Evolutionary conservation across 78 protist genomes (phyloP).

Genomic region (Dictyostelium capitatum): DNA sequence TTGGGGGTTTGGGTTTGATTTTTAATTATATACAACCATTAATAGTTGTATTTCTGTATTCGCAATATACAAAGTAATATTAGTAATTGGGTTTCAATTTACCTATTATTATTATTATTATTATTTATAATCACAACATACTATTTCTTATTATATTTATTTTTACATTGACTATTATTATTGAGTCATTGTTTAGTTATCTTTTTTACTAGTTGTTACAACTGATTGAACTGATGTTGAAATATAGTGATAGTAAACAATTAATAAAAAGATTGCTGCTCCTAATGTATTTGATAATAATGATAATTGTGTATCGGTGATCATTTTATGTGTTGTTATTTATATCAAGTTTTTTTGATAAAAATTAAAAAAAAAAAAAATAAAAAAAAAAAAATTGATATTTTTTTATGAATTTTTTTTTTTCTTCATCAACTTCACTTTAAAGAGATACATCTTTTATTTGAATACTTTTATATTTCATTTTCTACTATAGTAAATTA

Average conservation of each 20-base stretch:
- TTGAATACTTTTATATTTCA: too few relatives aligned
- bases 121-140: not conserved
- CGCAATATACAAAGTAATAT: not conserved
- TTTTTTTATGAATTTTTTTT: too few relatives aligned
- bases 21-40: too few relatives aligned
- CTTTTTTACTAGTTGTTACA: not conserved
- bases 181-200: not conserved
- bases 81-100: not conserved
- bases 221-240: not conserved
- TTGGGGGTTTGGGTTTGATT: too few relatives aligned
- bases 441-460: too few relatives aligned
- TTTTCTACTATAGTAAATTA: too few relatives aligned
- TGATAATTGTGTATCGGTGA: conserved; percentile 69
- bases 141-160: not conserved
- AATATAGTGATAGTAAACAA: conserved; percentile 65
- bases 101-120: not conserved
- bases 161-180: not conserved
- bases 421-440: too few relatives aligned
- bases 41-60: not conserved
- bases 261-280: conserved; percentile 36
- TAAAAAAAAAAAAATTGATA: too few relatives aligned
- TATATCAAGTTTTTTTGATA: not conserved
- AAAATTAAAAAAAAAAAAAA: too few relatives aligned
- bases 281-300: conserved; percentile 65
- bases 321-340: not conserved